Base-by-base conservation (phyloP, 441 rosid genomes). In the Gossypium gossypioides region DNA sequence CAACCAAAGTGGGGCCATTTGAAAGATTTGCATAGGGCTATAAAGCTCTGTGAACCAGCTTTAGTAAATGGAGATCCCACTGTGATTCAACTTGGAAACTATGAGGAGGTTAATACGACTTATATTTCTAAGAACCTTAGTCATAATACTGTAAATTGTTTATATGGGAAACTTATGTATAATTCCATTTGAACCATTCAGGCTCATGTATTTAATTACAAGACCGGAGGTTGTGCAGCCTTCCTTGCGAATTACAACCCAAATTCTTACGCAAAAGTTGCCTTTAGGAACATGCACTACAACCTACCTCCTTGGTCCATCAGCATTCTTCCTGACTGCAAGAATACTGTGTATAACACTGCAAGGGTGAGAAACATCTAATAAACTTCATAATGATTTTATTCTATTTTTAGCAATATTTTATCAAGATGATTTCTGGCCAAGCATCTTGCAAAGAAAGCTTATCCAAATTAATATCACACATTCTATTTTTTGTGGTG, bases 1-100 rank as follows among this genome's bases (percentile, higher is more conserved):
- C 84, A 91, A 69, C 99, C 99, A 2, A 95, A 95, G 80, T 95
- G 97, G 97, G 97, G 99, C 44, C 99, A 95, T 81, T 83, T 92
- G 83, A 95, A 95, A 86, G 97, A 92, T 85, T 76, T 95, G 79
- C 99, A 95, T 71, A 81, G 90, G 80, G 99, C 98, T 0, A 86
- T 95, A 46, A 95, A 89, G 77, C 79, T 92, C 2, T 89, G 95
- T 67, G 98, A 95, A 67, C 90, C 92, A 25, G 98, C 99, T 64
- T 80, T 95, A 72, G 84, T 92, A 16, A 84, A 88, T 34, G 97
- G 84, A 57, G 77, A 82, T 71, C 92, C 95, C 54, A 75, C 81
- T 0, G 92, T 89, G 62, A 78, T 82, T 54, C 78, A 81, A 24
- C 92, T 95, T 15, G 99, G 99, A 81, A 82, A 81, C 73, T 88